These are phyloP conservation scores for Sphenostylis stenocarpa DNA, from an alignment of 306 rosid species.

Conservation along the genomic window DNA sequence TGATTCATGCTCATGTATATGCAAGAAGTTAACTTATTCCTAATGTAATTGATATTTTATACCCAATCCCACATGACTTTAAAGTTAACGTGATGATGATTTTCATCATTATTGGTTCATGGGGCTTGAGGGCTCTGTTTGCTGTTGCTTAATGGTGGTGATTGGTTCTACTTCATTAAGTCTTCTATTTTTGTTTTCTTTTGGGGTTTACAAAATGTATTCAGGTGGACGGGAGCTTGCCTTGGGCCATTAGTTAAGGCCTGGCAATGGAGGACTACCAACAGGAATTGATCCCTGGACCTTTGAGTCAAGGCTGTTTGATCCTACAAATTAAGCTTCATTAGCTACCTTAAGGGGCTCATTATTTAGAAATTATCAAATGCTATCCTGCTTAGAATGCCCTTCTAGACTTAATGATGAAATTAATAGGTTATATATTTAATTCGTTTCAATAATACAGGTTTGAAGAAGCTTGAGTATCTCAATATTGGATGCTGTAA, in stretches of 20 bases:
- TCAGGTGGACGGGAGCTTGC: conserved; percentile 3
- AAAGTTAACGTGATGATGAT: conserved; percentile 19
- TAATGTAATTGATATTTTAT: conserved; percentile 2
- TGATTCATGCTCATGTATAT: conserved; percentile 2
- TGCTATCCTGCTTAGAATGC: background rate
- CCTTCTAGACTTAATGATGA: conserved; percentile 7
- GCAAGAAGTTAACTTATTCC: background rate
- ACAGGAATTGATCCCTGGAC: background rate
- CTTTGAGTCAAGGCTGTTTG: background rate
- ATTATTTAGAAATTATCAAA: background rate
- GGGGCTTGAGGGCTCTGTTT: background rate
- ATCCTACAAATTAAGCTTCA: conserved; percentile 1
- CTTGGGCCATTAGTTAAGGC: background rate
- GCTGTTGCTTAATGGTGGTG: conserved; percentile 1
- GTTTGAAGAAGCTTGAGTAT: conserved; percentile 56
- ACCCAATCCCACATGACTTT: background rate
- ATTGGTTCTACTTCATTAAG: conserved; percentile 7
- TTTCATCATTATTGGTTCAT: conserved; percentile 2
- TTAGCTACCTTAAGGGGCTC: conserved; percentile 1
- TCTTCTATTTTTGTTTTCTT: background rate
- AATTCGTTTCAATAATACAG: conserved; percentile 41
- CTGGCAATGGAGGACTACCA: background rate
- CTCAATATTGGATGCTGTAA: conserved; percentile 67
- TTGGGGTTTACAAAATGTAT: background rate
- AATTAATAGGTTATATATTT: background rate